Evolutionary conservation across 208 protist species (phyloP).

Genomic region (Porcisia hertigi): DNA sequence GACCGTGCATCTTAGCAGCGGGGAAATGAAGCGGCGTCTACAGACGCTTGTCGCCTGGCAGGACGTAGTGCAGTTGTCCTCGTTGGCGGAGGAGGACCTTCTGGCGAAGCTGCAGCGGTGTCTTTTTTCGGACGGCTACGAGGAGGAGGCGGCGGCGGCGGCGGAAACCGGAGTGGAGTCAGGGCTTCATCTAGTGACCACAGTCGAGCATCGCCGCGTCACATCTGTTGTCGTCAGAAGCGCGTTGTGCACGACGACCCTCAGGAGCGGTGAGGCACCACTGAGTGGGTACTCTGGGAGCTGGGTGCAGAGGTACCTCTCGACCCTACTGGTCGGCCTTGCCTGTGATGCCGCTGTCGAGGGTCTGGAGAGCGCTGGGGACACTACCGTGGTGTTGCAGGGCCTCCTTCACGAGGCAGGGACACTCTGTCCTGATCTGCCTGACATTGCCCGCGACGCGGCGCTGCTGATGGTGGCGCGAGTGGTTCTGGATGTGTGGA

Average conservation of each 20-base stretch:
- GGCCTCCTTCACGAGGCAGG: constrained; percentile 31
- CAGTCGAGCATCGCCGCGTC: constrained; percentile 30
- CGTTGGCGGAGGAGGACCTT: constrained; percentile 18
- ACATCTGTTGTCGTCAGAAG: constrained; percentile 20
- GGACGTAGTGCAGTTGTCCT: constrained; percentile 18
- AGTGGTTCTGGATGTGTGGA: constrained; percentile 40
- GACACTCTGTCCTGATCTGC: constrained; percentile 8
- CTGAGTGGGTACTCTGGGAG: background rate
- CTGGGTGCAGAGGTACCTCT: constrained; percentile 44
- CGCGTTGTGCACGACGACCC: background rate
- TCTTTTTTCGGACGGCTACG: constrained; percentile 22
- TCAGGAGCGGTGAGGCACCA: background rate
- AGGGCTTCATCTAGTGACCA: constrained; percentile 30
- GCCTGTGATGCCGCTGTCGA: constrained; percentile 25
- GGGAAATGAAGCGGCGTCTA: constrained; percentile 15
- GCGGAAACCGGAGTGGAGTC: background rate
- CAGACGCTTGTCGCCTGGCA: background rate
- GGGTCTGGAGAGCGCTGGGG: constrained; percentile 5
- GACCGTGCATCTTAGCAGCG: constrained; percentile 22
- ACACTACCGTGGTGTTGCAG: constrained; percentile 15
- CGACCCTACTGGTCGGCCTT: constrained; percentile 28
- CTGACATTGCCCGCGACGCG: constrained; percentile 16
- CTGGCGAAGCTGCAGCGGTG: constrained; percentile 17
- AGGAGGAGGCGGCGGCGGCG: constrained; percentile 11
- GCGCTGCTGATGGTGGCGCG: constrained; percentile 16